phyloP scores from a whole-genome alignment of 345 rosid species.

The Heritiera fomes region DNA sequence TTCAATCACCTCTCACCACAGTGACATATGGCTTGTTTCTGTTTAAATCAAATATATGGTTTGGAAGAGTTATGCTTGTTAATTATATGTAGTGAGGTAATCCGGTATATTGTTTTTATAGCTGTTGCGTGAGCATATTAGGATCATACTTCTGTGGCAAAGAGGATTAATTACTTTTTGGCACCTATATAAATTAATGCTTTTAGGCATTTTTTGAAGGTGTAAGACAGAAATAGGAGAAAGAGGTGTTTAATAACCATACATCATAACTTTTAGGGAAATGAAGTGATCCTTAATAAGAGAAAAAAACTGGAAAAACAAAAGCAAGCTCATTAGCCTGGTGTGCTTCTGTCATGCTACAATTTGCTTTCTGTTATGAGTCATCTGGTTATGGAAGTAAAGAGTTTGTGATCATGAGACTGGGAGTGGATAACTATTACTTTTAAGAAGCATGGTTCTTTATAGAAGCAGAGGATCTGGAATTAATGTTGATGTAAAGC shows the following conservation, averaged over 20 bases:
- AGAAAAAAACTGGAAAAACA: neutral
- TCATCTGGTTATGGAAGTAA: neutral
- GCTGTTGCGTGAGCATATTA: neutral
- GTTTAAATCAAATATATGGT: neutral
- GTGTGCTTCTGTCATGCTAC: neutral
- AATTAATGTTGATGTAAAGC: constrained; percentile 3
- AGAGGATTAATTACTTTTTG: neutral
- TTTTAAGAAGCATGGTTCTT: neutral
- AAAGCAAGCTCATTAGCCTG: neutral
- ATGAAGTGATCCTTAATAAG: neutral
- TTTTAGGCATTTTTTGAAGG: neutral
- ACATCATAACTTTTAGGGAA: neutral
- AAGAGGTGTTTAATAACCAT: neutral
- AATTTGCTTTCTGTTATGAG: neutral
- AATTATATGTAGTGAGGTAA: neutral
- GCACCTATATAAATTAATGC: neutral
- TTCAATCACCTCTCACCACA: neutral
- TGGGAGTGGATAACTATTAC: neutral
- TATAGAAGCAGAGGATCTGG: neutral
- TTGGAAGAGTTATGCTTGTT: neutral
- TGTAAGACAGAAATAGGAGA: neutral
- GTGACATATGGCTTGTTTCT: neutral
- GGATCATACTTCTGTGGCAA: neutral
- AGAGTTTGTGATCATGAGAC: neutral
- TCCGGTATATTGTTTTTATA: neutral